Base-by-base conservation (phyloP, 805 yeast genomes). In the Cyberlindnera maritima region DNA sequence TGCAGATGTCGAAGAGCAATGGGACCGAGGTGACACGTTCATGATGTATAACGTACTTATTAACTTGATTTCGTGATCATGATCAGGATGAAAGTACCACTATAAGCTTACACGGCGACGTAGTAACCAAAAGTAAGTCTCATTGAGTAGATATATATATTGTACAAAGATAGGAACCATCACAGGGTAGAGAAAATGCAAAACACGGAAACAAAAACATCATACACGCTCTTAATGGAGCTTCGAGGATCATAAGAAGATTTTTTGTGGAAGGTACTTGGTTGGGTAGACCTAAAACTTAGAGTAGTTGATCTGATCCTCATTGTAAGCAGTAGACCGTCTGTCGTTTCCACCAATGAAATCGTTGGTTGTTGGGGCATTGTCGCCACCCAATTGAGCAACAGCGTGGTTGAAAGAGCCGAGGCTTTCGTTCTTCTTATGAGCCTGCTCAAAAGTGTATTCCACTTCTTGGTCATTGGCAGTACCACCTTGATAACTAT, bases 331-430 rank as follows among this genome's bases (percentile, higher is more conserved):
- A 9, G 25, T 17, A 9, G 47, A 39, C 3, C 23, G 15, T 36
- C 49, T 37, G 41, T 32, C 23, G 26, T 40, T 37, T 15, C 52
- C 49, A 2, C 46, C 47, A 18, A 58, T 50, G 39, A 60, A 57
- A 46, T 60, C 64, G 43, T 47, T 55, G 3, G 56, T 52, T 11
- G 53, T 42, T 13, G 53, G 39, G 8, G 28, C 18, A 14, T 39
- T 52, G 15, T 43, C 44, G 11, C 42, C 48, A 14, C 43, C 46
- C 14, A 35, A 37, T 36, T 44, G 48, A 9, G 46, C 41, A 15
- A 39, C 43, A 10, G 52, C 47, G 32, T 53, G 42, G 25, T 50
- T 38, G 43, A 59, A 58, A 9, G 62, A 55, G 1, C 55, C 49
- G 15, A 56, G 20, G 9, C 61, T 56, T 4, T 39, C 51, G 14